phyloP scores from a whole-genome alignment of 2,329 filamentous ascomycete species.

The Periconia digitata region DNA sequence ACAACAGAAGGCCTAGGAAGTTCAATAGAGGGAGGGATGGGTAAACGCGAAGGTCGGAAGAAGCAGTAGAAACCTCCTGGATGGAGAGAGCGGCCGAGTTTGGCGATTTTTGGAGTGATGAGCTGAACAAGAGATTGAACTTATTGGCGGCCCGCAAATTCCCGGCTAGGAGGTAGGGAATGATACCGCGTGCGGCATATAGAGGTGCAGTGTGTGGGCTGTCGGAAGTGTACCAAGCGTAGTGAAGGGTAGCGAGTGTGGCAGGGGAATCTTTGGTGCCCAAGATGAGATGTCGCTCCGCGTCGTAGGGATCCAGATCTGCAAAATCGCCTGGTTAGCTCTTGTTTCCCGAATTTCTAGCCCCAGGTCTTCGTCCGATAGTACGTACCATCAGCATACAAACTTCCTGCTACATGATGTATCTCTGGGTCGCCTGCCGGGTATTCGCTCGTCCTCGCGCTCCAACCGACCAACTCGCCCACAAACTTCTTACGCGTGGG shows the following conservation, averaged over 20 bases:
- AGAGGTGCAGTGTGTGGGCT: slow-evolving; percentile 83
- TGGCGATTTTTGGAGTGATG: slow-evolving; percentile 55
- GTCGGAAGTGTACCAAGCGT: slow-evolving; percentile 89
- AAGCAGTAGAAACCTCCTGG: slow-evolving; percentile 77
- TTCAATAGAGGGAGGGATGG: slow-evolving; percentile 92
- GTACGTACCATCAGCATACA: slow-evolving; percentile 74
- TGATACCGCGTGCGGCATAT: slow-evolving; percentile 82
- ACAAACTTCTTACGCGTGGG: slow-evolving; percentile 93
- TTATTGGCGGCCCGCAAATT: slow-evolving; percentile 89
- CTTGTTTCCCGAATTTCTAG: neutral
- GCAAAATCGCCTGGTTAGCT: slow-evolving; percentile 2
- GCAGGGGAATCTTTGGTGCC: slow-evolving; percentile 88
- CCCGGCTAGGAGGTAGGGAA: slow-evolving; percentile 87
- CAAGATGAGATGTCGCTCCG: slow-evolving; percentile 84
- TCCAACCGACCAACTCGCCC: slow-evolving; percentile 86
- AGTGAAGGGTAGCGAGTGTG: slow-evolving; percentile 79
- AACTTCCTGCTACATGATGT: slow-evolving; percentile 83
- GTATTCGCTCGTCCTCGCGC: slow-evolving; percentile 78
- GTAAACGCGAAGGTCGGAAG: slow-evolving; percentile 77
- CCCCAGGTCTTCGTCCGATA: neutral
- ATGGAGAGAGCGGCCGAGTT: slow-evolving; percentile 61
- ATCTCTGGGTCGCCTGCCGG: slow-evolving; percentile 92
- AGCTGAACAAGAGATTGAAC: slow-evolving; percentile 75
- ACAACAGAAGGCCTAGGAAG: slow-evolving; percentile 81
- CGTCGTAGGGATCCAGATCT: slow-evolving; percentile 91